Evolutionary conservation across 345 rosid genomes (phyloP), one percentile per base, ranked within the genome.

Genomic region (Bruguiera sexangula): DNA sequence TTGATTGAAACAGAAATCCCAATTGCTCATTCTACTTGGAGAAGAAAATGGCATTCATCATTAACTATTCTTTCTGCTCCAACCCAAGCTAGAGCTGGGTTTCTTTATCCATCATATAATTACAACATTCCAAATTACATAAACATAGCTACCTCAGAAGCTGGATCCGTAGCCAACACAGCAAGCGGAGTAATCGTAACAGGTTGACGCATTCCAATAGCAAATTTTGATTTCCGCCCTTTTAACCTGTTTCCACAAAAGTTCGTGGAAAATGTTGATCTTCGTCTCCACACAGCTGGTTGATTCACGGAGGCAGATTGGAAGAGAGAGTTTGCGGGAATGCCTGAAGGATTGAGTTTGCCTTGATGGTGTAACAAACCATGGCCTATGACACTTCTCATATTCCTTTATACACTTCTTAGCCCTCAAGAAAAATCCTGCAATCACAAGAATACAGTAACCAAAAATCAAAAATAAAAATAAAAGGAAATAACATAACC

Each of bases 141-240:
- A 73, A 32, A 15, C 50, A 43, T 37, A 50, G 37, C 34, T 72
- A 92, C 97, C 96, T 87, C 83, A 43, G 89, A 83, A 67, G 92
- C 67, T 3, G 93, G 83, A 82, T 86, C 94, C 82, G 82, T 78
- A 10, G 94, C 81, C 75, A 95, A 84, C 10, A 87, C 87, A 62
- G 99, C 91, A 43, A 80, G 83, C 34, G 97, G 84, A 57, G 76
- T 62, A 66, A 84, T 67, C 0, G 80, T 61, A 66, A 76, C 73
- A 43, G 81, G 32, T 37, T 73, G 85, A 69, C 70, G 79, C 19
- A 65, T 69, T 75, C 79, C 84, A 72, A 73, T 69, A 51, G 72
- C 60, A 22, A 76, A 54, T 51, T 76, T 80, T 24, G 77, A 72
- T 71, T 75, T 81, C 64, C 79, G 26, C 75, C 61, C 60, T 24